phyloP scores from a whole-genome alignment of 2,329 filamentous ascomycete genomes.

The Colletotrichum limetticola region DNA sequence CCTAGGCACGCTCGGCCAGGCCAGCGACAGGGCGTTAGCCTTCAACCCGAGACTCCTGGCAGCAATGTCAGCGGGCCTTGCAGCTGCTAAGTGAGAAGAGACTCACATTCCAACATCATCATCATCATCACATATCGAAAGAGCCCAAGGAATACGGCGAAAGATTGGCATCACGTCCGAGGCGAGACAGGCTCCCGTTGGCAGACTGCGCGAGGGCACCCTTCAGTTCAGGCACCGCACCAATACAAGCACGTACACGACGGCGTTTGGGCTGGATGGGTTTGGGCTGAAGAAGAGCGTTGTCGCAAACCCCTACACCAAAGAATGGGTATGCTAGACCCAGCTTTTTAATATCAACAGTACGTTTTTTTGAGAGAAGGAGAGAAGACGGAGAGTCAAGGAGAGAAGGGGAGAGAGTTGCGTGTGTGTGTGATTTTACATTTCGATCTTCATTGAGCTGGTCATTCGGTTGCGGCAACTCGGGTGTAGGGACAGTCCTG shows the following conservation, averaged over 20 bases:
- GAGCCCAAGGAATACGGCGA: constrained; percentile 2
- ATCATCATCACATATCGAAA: neutral
- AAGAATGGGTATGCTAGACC: constrained; percentile 28
- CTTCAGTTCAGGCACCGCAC: constrained; percentile 12
- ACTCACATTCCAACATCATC: constrained; percentile 19
- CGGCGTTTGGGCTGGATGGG: constrained; percentile 29
- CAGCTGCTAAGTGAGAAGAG: constrained; percentile 58
- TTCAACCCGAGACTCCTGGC: constrained; percentile 66
- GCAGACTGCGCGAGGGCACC: constrained; percentile 23
- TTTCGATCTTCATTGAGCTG: constrained; percentile 32
- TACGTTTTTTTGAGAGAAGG: constrained; percentile 20
- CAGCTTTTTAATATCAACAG: constrained; percentile 35
- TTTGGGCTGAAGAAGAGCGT: constrained; percentile 22
- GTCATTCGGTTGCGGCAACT: constrained; percentile 32
- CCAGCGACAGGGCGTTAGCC: constrained; percentile 68
- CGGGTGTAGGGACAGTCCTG: constrained; percentile 33
- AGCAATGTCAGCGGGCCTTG: constrained; percentile 67
- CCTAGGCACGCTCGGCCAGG: constrained; percentile 82
- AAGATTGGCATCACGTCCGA: constrained; percentile 1
- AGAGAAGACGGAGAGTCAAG: neutral
- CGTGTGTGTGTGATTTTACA: constrained; percentile 15
- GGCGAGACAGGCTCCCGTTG: constrained; percentile 13
- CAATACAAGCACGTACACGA: constrained; percentile 22
- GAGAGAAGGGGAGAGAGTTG: too few relatives aligned
- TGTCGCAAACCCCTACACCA: constrained; percentile 26